Percentiles rank a stretch among this genome's conserved stretches.
phyloP scores from a whole-genome alignment of 2,329 filamentous ascomycete genomes.

The Colletotrichum sp. region DNA sequence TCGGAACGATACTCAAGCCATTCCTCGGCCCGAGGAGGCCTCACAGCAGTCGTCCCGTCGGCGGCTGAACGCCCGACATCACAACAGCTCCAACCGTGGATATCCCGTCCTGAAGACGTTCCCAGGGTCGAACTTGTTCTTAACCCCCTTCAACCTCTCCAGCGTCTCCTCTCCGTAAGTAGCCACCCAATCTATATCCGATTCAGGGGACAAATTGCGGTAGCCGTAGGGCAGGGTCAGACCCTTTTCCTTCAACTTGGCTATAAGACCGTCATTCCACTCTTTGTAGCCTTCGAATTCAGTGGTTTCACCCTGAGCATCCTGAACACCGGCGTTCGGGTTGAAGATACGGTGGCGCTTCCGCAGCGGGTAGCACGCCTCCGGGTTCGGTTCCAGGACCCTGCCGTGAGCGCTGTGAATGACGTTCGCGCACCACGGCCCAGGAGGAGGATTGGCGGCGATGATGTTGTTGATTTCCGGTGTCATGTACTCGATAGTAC shows the following conservation, averaged over 20 bases:
- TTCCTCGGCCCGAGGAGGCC: background rate
- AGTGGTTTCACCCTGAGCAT: conserved; percentile 28
- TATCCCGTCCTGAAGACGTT: conserved; percentile 17
- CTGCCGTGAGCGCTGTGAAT: conserved; percentile 8
- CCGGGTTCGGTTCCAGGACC: background rate
- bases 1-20: background rate
- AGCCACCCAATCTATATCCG: conserved; percentile 27
- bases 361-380: conserved; percentile 29
- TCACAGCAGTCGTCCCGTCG: background rate
- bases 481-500: background rate
- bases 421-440: background rate
- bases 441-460: background rate
- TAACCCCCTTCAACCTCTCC: conserved; percentile 10
- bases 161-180: conserved; percentile 33
- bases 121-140: conserved; percentile 15
- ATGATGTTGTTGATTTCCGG: background rate
- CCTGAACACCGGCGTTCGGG: conserved; percentile 24
- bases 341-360: conserved; percentile 33
- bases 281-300: conserved; percentile 23
- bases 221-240: conserved; percentile 32
- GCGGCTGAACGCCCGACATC: background rate
- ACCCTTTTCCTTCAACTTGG: conserved; percentile 33
- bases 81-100: background rate
- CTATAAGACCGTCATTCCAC: conserved; percentile 25
- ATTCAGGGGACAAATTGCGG: background rate